phyloP scores from a whole-genome alignment of 139 green algal genomes.

The Volvox africanus region DNA sequence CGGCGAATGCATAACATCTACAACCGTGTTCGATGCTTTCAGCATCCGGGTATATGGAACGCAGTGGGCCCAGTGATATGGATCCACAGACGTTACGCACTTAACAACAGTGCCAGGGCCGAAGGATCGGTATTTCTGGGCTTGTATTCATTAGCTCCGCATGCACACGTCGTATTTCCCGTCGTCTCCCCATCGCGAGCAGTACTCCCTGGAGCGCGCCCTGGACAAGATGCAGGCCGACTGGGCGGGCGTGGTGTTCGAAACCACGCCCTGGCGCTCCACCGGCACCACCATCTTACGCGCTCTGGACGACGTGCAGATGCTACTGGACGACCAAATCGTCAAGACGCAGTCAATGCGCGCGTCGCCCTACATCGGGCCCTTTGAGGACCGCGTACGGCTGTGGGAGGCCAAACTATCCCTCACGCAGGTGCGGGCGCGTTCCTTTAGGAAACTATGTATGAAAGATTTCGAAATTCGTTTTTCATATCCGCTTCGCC shows the following conservation, averaged over 20 bases:
- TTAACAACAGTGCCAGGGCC: no score
- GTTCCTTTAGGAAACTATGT: no score
- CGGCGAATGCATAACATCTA: no score
- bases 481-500: no score
- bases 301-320: conserved; percentile 80
- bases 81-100: no score
- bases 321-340: conserved; percentile 83
- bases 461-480: no score
- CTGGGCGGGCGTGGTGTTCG: conserved; percentile 78
- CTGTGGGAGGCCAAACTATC: conserved; percentile 79
- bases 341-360: conserved; percentile 89
- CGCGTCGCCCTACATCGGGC: conserved; percentile 83
- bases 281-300: conserved; percentile 77
- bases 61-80: no score
- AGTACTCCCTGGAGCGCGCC: conserved; percentile 79
- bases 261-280: conserved; percentile 73
- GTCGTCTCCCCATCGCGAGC: background rate
- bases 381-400: conserved; percentile 79
- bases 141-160: no score
- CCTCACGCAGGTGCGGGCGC: conserved; percentile 66
- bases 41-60: no score
- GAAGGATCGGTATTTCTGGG: no score
- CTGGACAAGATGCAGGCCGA: conserved; percentile 91
- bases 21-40: no score
- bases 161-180: background rate